These are phyloP conservation scores for Kazachstania taianensis DNA, from an alignment of 805 yeast species.

Conservation along the genomic window DNA sequence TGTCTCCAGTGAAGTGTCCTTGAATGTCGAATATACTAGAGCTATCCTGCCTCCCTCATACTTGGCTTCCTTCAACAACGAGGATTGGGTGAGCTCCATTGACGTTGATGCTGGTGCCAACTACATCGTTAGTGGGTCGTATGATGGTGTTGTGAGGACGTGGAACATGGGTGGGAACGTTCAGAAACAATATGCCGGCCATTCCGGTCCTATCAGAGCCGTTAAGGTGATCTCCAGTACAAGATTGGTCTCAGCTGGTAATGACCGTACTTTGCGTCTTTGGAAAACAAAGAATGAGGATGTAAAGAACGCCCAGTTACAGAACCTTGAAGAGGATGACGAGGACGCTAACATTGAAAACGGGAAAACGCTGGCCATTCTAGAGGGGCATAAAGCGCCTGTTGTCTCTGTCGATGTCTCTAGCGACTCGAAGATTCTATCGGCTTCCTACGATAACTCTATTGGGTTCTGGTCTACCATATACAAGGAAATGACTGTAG, in stretches of 20 bases:
- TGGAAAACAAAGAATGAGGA: constrained; percentile 60
- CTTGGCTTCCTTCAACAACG: constrained; percentile 77
- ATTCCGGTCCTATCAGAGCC: constrained; percentile 74
- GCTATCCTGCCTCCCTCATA: constrained; percentile 92
- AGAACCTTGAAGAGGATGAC: constrained; percentile 29
- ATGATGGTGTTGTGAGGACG: constrained; percentile 88
- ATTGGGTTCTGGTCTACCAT: constrained; percentile 85
- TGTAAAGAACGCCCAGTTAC: constrained; percentile 5
- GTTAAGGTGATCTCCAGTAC: constrained; percentile 72
- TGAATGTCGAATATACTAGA: constrained; percentile 81
- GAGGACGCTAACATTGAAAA: constrained; percentile 44
- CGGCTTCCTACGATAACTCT: constrained; percentile 74
- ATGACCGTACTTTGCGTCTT: constrained; percentile 77
- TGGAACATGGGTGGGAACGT: constrained; percentile 77
- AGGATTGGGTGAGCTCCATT: constrained; percentile 86
- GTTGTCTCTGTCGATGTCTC: constrained; percentile 68
- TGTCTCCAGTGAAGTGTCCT: constrained; percentile 67
- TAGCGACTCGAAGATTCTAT: constrained; percentile 48
- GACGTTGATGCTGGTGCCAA: constrained; percentile 30
- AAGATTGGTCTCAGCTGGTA: constrained; percentile 74
- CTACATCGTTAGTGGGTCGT: constrained; percentile 76
- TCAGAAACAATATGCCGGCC: constrained; percentile 75
- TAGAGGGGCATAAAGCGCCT: constrained; percentile 85
- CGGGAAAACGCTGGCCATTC: constrained; percentile 71
- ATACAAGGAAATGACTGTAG: constrained; percentile 70